phyloP scores from a whole-genome alignment of 2,329 filamentous ascomycete genomes.

The Trichoderma polysporum region DNA sequence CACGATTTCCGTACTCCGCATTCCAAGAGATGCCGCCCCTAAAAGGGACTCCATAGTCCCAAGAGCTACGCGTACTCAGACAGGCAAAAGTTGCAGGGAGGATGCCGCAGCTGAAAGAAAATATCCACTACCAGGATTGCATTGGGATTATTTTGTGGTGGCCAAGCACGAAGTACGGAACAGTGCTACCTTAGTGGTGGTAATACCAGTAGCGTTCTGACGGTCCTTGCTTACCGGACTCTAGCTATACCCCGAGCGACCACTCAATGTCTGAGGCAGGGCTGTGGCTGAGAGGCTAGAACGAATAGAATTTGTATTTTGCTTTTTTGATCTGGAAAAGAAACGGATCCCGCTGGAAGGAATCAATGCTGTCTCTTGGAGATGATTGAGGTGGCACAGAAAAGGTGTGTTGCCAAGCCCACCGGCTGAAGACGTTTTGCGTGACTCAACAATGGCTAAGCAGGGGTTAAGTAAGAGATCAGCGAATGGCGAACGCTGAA shows the following conservation, averaged over 20 bases:
- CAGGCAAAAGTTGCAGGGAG: not conserved
- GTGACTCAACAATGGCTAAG: not conserved
- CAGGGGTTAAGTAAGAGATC: not conserved
- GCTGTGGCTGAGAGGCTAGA: slow-evolving; percentile 12
- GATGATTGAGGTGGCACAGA: not conserved
- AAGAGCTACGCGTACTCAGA: not conserved
- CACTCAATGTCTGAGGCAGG: not conserved
- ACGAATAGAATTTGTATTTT: not conserved
- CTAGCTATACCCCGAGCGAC: not conserved
- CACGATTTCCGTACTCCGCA: not conserved
- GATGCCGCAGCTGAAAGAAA: not conserved
- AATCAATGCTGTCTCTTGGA: not conserved
- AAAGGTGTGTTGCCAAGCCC: not conserved
- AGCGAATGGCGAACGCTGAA: not conserved
- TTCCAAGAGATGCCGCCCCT: not conserved
- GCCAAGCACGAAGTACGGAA: not conserved
- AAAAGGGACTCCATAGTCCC: too few relatives aligned
- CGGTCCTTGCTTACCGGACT: not conserved
- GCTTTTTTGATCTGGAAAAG: not conserved
- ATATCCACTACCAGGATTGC: not conserved
- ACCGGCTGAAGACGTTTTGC: not conserved
- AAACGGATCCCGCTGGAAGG: not conserved
- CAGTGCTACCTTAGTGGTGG: not conserved
- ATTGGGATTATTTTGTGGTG: not conserved
- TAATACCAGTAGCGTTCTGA: not conserved